Percentiles rank a stretch among this genome's conserved stretches.
phyloP scores from a whole-genome alignment of 2,329 filamentous ascomycete species.

The Pyrenochaeta sp. region DNA sequence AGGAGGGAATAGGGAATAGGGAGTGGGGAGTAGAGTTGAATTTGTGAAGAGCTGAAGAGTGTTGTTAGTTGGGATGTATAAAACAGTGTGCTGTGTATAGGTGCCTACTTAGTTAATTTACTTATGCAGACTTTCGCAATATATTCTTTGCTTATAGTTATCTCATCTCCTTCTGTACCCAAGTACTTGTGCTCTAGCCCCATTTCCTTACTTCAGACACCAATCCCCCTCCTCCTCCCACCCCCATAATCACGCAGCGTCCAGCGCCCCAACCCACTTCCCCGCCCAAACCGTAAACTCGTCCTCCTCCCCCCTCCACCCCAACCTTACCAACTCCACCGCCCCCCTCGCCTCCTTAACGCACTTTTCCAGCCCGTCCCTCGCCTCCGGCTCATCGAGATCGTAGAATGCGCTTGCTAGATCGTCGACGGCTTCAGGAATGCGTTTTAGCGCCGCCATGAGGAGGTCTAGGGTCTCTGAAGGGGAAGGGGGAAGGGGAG shows the following conservation, averaged over 20 bases:
- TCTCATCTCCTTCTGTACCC: too few species aligned
- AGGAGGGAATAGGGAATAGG: not conserved
- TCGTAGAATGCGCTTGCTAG: constrained; percentile 77
- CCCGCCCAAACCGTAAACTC: constrained; percentile 81
- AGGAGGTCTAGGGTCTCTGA: too few species aligned
- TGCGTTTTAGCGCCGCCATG: constrained; percentile 61
- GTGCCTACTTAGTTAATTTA: too few species aligned
- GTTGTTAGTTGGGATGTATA: not conserved
- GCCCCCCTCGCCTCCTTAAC: constrained; percentile 66
- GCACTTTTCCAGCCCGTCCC: constrained; percentile 65
- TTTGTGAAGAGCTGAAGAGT: not conserved
- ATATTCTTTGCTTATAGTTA: too few species aligned
- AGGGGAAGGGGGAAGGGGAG: too few species aligned
- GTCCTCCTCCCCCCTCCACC: constrained; percentile 72
- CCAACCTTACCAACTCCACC: constrained; percentile 62
- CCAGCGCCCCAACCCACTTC: constrained; percentile 59
- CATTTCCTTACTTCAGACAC: too few species aligned
- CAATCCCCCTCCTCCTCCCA: not conserved
- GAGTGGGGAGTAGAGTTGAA: not conserved
- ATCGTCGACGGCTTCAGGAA: constrained; percentile 75
- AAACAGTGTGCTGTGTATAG: not conserved
- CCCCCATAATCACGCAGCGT: constrained; percentile 35
- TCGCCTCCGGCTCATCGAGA: constrained; percentile 66
- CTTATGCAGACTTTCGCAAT: too few species aligned
- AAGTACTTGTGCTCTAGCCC: too few species aligned